phyloP scores from a whole-genome alignment of 768 basidiomycete genomes.

The Hypholoma fasciculare region DNA sequence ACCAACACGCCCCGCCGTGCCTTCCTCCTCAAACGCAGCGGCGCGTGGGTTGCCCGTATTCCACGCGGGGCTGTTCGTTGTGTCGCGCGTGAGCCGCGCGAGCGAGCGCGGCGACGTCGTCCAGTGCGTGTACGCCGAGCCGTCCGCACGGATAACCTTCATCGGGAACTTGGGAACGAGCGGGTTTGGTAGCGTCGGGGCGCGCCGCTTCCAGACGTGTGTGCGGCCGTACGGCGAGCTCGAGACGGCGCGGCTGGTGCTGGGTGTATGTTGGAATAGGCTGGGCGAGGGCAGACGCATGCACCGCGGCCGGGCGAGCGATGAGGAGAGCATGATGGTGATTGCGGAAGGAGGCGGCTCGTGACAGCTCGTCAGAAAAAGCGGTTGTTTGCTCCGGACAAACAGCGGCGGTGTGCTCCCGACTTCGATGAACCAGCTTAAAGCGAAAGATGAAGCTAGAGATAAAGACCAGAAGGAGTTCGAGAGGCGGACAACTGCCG shows the following conservation, averaged over 20 bases:
- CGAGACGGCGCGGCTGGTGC: constrained; percentile 42
- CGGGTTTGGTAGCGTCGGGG: constrained; percentile 74
- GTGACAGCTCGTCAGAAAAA: not conserved
- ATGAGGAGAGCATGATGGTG: constrained; percentile 13
- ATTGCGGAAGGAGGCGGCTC: not conserved
- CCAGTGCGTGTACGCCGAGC: constrained; percentile 85
- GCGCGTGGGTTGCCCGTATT: constrained; percentile 62
- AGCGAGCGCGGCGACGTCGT: constrained; percentile 83
- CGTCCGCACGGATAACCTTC: constrained; percentile 83
- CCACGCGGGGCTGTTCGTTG: constrained; percentile 89
- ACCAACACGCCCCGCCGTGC: constrained; percentile 74
- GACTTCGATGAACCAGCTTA: too few species aligned
- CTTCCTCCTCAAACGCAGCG: constrained; percentile 63
- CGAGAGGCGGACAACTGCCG: too few species aligned
- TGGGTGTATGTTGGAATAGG: constrained; percentile 1
- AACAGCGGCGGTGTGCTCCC: not conserved
- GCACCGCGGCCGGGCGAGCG: constrained; percentile 4
- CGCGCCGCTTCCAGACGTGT: constrained; percentile 76
- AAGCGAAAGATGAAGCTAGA: too few species aligned
- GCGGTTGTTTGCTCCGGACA: not conserved
- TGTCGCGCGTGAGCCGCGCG: constrained; percentile 80
- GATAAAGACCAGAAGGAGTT: too few species aligned
- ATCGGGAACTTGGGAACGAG: constrained; percentile 87
- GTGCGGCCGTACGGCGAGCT: constrained; percentile 82
- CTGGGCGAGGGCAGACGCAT: constrained; percentile 2